phyloP scores from a whole-genome alignment of 768 basidiomycete species.

The Butyriboletus loyo region DNA sequence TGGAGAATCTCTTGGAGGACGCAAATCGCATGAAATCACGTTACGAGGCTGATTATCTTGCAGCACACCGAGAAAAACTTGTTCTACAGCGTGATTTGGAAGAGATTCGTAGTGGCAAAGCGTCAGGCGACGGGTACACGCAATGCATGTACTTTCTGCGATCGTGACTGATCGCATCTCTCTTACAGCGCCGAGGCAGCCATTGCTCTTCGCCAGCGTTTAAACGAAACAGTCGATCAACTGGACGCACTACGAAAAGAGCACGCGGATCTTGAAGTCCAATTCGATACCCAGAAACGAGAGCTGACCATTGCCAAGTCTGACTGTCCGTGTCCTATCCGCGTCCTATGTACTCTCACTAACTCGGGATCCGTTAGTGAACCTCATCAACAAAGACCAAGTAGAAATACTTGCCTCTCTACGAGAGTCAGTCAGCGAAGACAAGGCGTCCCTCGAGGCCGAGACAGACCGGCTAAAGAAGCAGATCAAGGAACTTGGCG shows the following conservation, averaged over 20 bases:
- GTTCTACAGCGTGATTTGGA: conserved; percentile 79
- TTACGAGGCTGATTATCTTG: conserved; percentile 85
- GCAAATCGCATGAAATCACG: conserved; percentile 86
- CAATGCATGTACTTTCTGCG: not conserved
- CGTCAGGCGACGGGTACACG: conserved; percentile 74
- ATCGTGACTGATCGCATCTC: conserved; percentile 1
- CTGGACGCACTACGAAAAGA: conserved; percentile 67
- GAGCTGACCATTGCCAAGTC: conserved; percentile 84
- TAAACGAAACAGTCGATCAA: conserved; percentile 85
- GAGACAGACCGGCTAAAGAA: conserved; percentile 64
- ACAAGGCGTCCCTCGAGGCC: conserved; percentile 71
- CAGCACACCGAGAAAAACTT: conserved; percentile 79
- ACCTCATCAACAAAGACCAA: conserved; percentile 90
- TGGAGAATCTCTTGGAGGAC: conserved; percentile 89
- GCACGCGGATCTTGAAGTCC: conserved; percentile 69
- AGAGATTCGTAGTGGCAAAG: conserved; percentile 85
- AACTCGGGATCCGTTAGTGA: conserved; percentile 49
- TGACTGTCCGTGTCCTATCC: conserved; percentile 54
- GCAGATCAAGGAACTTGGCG: conserved; percentile 66
- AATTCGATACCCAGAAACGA: conserved; percentile 54
- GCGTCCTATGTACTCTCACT: not conserved
- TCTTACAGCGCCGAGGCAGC: conserved; percentile 71
- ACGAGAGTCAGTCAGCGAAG: conserved; percentile 85
- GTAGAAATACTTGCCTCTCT: conserved; percentile 83
- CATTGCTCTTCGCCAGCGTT: conserved; percentile 80